Percentiles rank a stretch among this genome's conserved stretches.
phyloP scores from a whole-genome alignment of 2,329 filamentous ascomycete species.

The Neofusicoccum umdonicola region DNA sequence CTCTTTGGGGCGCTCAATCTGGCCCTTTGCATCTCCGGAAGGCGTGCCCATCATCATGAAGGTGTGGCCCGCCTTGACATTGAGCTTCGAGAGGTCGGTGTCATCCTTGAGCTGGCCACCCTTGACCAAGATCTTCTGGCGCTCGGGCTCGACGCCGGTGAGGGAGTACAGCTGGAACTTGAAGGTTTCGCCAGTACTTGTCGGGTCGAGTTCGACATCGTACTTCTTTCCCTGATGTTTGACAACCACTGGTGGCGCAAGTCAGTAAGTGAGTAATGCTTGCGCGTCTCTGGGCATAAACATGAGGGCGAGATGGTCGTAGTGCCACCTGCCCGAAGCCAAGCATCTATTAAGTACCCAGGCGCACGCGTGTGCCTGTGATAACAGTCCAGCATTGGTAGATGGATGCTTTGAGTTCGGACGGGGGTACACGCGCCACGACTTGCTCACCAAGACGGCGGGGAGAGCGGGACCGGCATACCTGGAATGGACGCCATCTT shows the following conservation, averaged over 20 bases:
- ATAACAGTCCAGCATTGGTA: neutral
- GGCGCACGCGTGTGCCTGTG: neutral
- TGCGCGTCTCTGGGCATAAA: neutral
- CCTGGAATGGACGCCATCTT: slow-evolving; percentile 17
- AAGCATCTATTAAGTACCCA: neutral
- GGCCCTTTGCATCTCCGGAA: slow-evolving; percentile 59
- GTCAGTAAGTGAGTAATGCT: slow-evolving; percentile 7
- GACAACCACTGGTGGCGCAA: slow-evolving; percentile 65
- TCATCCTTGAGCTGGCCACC: slow-evolving; percentile 95
- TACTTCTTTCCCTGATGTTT: slow-evolving; percentile 96
- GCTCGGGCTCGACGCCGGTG: slow-evolving; percentile 91
- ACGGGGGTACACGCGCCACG: slow-evolving; percentile 3
- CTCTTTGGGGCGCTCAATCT: slow-evolving; percentile 72
- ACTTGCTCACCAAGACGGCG: neutral
- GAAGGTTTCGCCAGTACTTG: slow-evolving; percentile 84
- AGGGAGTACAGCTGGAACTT: slow-evolving; percentile 95
- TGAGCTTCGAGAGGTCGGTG: slow-evolving; percentile 77
- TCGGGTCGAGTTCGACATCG: slow-evolving; percentile 85
- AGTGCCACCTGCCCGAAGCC: neutral
- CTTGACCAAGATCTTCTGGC: slow-evolving; percentile 94
- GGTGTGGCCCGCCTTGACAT: slow-evolving; percentile 78
- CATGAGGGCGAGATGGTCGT: neutral
- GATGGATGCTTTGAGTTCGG: neutral
- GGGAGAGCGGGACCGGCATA: neutral
- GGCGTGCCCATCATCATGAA: slow-evolving; percentile 98